Evolutionary conservation across 805 yeast genomes (phyloP).

Genomic region (Teunomyces tritomae): DNA sequence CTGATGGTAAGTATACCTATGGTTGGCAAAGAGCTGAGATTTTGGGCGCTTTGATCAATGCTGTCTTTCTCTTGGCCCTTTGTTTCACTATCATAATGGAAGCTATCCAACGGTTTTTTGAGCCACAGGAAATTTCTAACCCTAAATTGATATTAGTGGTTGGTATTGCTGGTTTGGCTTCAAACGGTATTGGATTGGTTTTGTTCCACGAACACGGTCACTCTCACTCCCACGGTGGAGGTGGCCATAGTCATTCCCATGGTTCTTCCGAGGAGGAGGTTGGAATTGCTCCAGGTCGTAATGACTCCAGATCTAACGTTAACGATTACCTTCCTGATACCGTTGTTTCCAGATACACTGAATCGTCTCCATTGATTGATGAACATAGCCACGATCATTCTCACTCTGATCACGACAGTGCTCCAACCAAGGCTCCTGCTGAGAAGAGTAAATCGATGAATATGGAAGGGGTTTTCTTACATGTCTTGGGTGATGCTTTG

Average conservation of each 20-base stretch:
- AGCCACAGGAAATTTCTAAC: slow-evolving; percentile 73
- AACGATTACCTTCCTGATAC: slow-evolving; percentile 45
- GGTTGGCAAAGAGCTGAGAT: slow-evolving; percentile 99
- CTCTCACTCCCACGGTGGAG: slow-evolving; percentile 49
- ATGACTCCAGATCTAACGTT: slow-evolving; percentile 26
- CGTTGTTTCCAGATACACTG: slow-evolving; percentile 43
- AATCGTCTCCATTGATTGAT: slow-evolving; percentile 33
- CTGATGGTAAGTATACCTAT: slow-evolving; percentile 87
- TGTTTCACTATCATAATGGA: slow-evolving; percentile 91
- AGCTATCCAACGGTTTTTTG: slow-evolving; percentile 84
- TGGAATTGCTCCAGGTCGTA: slow-evolving; percentile 12
- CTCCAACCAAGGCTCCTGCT: slow-evolving; percentile 9
- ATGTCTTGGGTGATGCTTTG: slow-evolving; percentile 92
- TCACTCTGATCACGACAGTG: slow-evolving; percentile 10
- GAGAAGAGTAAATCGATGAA: slow-evolving; percentile 65
- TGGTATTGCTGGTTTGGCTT: slow-evolving; percentile 77
- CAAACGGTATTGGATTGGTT: slow-evolving; percentile 79
- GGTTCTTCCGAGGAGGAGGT: slow-evolving; percentile 11
- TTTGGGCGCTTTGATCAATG: slow-evolving; percentile 90
- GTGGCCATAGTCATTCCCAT: slow-evolving; percentile 36
- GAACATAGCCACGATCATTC: slow-evolving; percentile 17
- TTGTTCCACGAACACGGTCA: slow-evolving; percentile 78
- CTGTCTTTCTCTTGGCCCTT: slow-evolving; percentile 86
- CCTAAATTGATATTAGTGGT: slow-evolving; percentile 82
- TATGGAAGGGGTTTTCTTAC: slow-evolving; percentile 96